phyloP scores from a whole-genome alignment of 805 yeast genomes.

The Henningerozyma blattae region DNA sequence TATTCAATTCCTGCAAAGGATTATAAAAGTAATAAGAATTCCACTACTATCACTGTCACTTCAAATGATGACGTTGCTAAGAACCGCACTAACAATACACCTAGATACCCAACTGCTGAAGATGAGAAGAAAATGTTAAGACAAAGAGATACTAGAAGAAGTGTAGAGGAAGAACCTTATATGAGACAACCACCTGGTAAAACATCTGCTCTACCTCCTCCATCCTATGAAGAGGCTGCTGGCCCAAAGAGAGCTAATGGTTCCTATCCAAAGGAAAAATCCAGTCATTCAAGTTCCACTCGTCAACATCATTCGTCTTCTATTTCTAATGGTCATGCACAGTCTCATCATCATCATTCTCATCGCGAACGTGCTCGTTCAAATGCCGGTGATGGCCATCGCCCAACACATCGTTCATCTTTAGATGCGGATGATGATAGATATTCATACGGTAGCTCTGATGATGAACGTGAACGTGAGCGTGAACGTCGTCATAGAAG shows the following conservation, averaged over 20 bases:
- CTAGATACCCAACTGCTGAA: slow-evolving; percentile 24
- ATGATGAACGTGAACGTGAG: slow-evolving; percentile 27
- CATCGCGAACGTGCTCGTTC: background rate
- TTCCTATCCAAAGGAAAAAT: slow-evolving; percentile 9
- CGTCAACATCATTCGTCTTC: background rate
- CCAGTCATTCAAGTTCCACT: background rate
- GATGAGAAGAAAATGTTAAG: slow-evolving; percentile 24
- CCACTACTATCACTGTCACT: background rate
- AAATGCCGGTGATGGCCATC: background rate
- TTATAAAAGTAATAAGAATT: slow-evolving; percentile 9
- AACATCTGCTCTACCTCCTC: slow-evolving; percentile 5
- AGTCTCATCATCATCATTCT: background rate
- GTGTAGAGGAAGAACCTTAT: slow-evolving; percentile 7
- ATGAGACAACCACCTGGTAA: no score
- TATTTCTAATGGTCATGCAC: no score
- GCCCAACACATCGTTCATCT: background rate
- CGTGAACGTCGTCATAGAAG: slow-evolving; percentile 2
- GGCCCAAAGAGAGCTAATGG: slow-evolving; percentile 11
- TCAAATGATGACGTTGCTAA: slow-evolving; percentile 4
- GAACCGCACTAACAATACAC: slow-evolving; percentile 2
- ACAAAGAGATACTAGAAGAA: slow-evolving; percentile 20
- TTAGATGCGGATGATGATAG: no score
- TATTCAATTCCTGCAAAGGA: background rate
- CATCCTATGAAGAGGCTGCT: slow-evolving; percentile 26
- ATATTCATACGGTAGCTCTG: slow-evolving; percentile 2